Base-by-base conservation (phyloP, 352 stramenopile genomes). In the Phytopythium sindhum region DNA sequence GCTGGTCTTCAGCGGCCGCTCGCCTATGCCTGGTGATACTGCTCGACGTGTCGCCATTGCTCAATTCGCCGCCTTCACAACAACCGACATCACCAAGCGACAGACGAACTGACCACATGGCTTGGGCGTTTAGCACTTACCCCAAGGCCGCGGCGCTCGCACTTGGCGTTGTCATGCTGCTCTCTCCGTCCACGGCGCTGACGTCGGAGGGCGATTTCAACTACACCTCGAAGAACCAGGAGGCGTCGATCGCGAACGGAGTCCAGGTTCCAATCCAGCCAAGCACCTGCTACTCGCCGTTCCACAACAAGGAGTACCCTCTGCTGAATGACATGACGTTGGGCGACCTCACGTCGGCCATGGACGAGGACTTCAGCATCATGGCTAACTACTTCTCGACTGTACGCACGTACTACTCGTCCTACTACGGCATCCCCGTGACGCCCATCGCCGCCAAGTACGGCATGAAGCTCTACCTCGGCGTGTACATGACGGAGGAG, bases 351-450 rank as follows among this genome's bases (percentile, higher is more conserved):
- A 66, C 77, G 15, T 37, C 61, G 7, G 83, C 82, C 26, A 90
- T 95, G 69, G 59, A 78, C 47, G 70, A 72, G 1, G 84, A 95
- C 61, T 95, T 93, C 52, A 66, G 37, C 24, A 77, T 89, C 66
- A 90, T 93, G 67, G 78, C 75, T 14, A 81, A 84, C 35, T 87
- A 84, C 63, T 68, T 87, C 55, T 69, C 63, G 2, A 61, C 86
- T 48, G 80, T 77, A 31, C 83, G 86, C 41, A 95, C 84, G 42
- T 93, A 95, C 68, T 95, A 95, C 68, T 85, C 84, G 60, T 82
- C 41, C 41, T 90, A 77, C 69, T 89, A 79, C 62, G 81, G 80
- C 28, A 74, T 83, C 24, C 59, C 69, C 0, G 71, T 95, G 11
- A 45, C 79, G 0, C 70, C 69, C 1, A 50, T 67, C 17, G 84